These are phyloP conservation scores for sunflower (Helianthus annuus) DNA, from an alignment of 129 eudicot genomes.

Conservation along the genomic window DNA sequence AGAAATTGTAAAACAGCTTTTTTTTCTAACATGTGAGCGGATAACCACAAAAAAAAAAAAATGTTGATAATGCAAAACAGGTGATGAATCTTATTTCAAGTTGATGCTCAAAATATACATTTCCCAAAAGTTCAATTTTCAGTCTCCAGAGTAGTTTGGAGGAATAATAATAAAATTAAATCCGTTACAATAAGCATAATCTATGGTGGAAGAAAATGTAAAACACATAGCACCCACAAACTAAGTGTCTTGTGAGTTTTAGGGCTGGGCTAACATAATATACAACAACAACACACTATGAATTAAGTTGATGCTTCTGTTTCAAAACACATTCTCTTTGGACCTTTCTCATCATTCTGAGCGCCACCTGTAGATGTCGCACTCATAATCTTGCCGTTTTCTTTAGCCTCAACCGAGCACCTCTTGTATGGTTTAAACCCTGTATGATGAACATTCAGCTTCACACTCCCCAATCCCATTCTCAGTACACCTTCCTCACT, in stretches of 20 bases:
- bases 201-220: neutral
- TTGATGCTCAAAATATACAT: conserved; percentile 19
- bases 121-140: conserved; percentile 14
- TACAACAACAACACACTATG: conserved; percentile 20
- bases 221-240: conserved; percentile 17
- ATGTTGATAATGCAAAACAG: neutral
- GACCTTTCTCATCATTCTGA: conserved; percentile 62
- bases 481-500: conserved; percentile 43
- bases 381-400: conserved; percentile 36
- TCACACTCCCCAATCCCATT: conserved; percentile 49
- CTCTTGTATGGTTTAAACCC: conserved; percentile 95
- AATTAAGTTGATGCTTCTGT: conserved; percentile 57
- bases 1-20: too few relatives aligned
- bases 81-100: neutral
- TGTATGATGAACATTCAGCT: conserved; percentile 57
- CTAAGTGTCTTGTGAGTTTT: conserved; percentile 45
- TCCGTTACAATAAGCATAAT: conserved; percentile 26
- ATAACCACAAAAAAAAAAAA: neutral
- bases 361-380: conserved; percentile 17
- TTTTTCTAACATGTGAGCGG: too few relatives aligned
- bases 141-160: conserved; percentile 26
- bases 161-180: conserved; percentile 28
- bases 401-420: conserved; percentile 88
- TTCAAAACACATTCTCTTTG: conserved; percentile 83
- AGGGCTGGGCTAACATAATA: conserved; percentile 34